phyloP scores from a whole-genome alignment of 2,329 filamentous ascomycete genomes.

The Pseudonectria foliicola region DNA sequence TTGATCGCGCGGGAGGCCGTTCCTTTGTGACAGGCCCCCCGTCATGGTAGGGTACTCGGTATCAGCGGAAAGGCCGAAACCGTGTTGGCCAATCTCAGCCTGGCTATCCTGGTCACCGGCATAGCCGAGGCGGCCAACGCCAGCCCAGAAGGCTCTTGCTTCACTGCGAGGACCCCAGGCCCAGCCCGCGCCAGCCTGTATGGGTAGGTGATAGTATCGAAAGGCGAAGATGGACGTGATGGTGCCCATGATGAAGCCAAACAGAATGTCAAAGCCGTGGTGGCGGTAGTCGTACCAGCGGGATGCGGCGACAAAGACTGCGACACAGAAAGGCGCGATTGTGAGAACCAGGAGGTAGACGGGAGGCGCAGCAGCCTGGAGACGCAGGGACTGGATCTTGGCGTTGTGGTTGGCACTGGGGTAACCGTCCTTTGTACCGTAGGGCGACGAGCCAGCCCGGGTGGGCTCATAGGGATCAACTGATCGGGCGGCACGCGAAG shows the following conservation, averaged over 20 bases:
- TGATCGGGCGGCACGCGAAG: slow-evolving; percentile 55
- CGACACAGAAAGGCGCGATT: slow-evolving; percentile 63
- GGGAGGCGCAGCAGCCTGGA: slow-evolving; percentile 74
- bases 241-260: slow-evolving; percentile 73
- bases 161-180: slow-evolving; percentile 74
- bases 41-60: slow-evolving; percentile 19
- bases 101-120: slow-evolving; percentile 34
- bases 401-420: slow-evolving; percentile 22
- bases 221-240: slow-evolving; percentile 68
- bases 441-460: slow-evolving; percentile 14
- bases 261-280: slow-evolving; percentile 86
- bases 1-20: slow-evolving; percentile 4
- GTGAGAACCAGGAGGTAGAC: slow-evolving; percentile 66
- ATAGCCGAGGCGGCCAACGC: slow-evolving; percentile 56
- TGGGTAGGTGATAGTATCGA: slow-evolving; percentile 77
- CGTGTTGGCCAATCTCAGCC: slow-evolving; percentile 14
- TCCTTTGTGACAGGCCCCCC: slow-evolving; percentile 14
- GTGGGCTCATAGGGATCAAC: slow-evolving; percentile 27
- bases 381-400: slow-evolving; percentile 40
- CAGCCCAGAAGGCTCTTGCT: slow-evolving; percentile 71
- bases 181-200: slow-evolving; percentile 71
- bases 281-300: slow-evolving; percentile 86
- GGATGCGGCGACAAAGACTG: slow-evolving; percentile 76
- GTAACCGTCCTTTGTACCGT: slow-evolving; percentile 18
- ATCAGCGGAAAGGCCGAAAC: slow-evolving; percentile 21